Evolutionary conservation across 768 basidiomycete species (phyloP).

Genomic region (Paxillus involutus): DNA sequence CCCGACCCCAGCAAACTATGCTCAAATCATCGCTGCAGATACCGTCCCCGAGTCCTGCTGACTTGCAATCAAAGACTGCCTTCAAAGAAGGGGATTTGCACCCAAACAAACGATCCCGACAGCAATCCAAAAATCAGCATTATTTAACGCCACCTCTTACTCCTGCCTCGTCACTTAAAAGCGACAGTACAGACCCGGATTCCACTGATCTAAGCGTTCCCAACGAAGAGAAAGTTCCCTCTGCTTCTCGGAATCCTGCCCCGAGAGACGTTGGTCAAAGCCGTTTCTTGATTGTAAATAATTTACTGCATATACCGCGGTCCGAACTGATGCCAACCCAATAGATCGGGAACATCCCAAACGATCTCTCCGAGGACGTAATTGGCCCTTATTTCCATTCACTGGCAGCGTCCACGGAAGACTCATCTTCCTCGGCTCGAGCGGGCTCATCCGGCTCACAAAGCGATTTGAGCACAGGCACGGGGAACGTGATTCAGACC

Average conservation of each 20-base stretch:
- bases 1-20: conserved; percentile 22
- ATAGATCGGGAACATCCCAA: conserved; percentile 44
- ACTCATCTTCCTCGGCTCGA: conserved; percentile 4
- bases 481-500: conserved; percentile 46
- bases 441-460: conserved; percentile 1
- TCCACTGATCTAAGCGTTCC: conserved; percentile 26
- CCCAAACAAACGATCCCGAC: conserved; percentile 15
- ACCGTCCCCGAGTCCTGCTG: conserved; percentile 12
- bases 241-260: conserved; percentile 1
- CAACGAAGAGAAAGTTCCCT: conserved; percentile 21
- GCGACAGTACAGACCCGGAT: conserved; percentile 35
- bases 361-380: conserved; percentile 28
- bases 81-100: conserved; percentile 20
- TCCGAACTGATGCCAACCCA: conserved; percentile 11
- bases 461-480: conserved; percentile 11
- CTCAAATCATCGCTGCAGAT: conserved; percentile 20
- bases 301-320: background rate
- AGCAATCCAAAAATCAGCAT: conserved; percentile 28
- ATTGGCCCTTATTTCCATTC: conserved; percentile 30
- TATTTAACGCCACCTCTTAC: conserved; percentile 71
- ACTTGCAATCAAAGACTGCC: conserved; percentile 7
- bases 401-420: conserved; percentile 19
- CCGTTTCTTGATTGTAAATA: conserved; percentile 33
- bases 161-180: conserved; percentile 56
- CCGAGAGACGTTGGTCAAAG: conserved; percentile 22